Conservation (phyloP, 1,284 basidiomycete species). For the Cutaneotrichosporon sp. region DNA sequence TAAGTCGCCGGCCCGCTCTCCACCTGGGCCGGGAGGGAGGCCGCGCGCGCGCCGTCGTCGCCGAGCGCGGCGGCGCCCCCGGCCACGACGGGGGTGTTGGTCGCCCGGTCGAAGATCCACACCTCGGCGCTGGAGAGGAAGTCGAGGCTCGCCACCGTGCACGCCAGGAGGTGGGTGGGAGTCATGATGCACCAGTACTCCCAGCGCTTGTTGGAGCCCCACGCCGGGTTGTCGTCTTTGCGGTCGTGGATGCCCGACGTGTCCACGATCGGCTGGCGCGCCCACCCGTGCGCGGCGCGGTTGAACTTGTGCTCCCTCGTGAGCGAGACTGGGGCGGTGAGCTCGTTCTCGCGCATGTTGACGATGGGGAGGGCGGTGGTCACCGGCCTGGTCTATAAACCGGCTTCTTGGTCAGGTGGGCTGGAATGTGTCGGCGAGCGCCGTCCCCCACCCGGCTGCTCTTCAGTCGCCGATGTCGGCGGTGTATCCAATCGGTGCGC, state of each 20-base stretch:
- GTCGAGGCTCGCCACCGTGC: conserved; percentile 18
- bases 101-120: conserved; percentile 15
- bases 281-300: conserved; percentile 20
- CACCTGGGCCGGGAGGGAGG: conserved; percentile 8
- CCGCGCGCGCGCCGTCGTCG: not conserved
- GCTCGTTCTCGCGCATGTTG: conserved; percentile 12
- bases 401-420: no score
- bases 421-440: no score
- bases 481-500: no score
- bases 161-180: conserved; percentile 17
- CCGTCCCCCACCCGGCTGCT: no score
- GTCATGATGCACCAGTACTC: conserved; percentile 25
- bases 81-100: not conserved
- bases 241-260: conserved; percentile 9
- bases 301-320: conserved; percentile 17
- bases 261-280: conserved; percentile 17
- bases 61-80: not conserved
- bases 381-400: not conserved
- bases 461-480: no score
- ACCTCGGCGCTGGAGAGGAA: conserved; percentile 2
- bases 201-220: conserved; percentile 20
- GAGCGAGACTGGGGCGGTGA: conserved; percentile 16
- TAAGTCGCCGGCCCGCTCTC: conserved; percentile 13
- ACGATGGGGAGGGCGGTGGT: not conserved
- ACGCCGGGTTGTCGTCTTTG: not conserved